Base-by-base conservation (phyloP, 163 green algal genomes). In the Chlamydomonas reinhardtii region DNA sequence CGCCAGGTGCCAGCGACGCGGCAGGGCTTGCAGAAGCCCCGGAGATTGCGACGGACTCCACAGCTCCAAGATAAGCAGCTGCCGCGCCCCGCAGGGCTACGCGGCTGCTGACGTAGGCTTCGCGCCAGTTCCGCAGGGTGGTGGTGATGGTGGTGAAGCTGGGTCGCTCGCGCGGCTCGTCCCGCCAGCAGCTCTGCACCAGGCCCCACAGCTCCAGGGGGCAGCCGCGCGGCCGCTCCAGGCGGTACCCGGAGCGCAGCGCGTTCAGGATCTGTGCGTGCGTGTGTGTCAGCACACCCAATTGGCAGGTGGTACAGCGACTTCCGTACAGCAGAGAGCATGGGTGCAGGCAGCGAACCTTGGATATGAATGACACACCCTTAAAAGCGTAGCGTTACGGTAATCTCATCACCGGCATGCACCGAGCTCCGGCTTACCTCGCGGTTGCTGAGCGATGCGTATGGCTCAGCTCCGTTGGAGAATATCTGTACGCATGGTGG, bases 141-240 rank as follows among this genome's bases (percentile, higher is more conserved):
- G 54, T n/a, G 5, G 81, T 72, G 37, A 86, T 86, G 35, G 31
- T 52, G 14, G 70, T 22, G 59, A 93, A 92, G 24, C 34, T 82
- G 24, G 90, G 90, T 4, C 90, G 82, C 2, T 70, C 39, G 0
- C n/a, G 4, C 6, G 85, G 85, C 25, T 91, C 65, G 0, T 32
- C 37, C 2, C 61, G 43, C 91, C 91, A 94, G 76, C 91, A 94
- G 3, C 62, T 25, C 84, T 76, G 65, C 74, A 94, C 90, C 54
- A 94, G 88, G 20, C 56, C 56, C 77, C 89, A 94, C 75, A 93
- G 29, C 66, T 92, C 84, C 31, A 83, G 56, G 8, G 91, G 91
- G 74, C 89, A 94, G 39, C 80, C 54, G 4, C 69, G 31, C 3
- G 91, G 91, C 2, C 78, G 74, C 17, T 82, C 69, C n/a, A 85